phyloP scores from a whole-genome alignment of 2,329 filamentous ascomycete species.

The Didymellaceae sp. region DNA sequence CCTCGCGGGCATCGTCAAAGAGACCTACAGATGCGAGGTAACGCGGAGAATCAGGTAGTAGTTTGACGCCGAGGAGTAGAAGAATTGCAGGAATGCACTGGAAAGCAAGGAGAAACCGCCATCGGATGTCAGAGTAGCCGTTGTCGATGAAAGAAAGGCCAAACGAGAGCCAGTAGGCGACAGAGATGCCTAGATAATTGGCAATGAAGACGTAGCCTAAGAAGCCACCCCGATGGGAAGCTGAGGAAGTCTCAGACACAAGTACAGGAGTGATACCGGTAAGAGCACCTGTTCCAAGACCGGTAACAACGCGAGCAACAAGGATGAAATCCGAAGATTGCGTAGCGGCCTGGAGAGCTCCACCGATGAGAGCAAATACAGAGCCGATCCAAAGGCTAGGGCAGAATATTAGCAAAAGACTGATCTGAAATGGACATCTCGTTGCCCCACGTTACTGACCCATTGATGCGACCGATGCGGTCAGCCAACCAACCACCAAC shows the following conservation, averaged over 20 bases:
- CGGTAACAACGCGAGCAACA: background rate
- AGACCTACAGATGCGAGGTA: slow-evolving; percentile 57
- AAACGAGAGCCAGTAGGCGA: slow-evolving; percentile 59
- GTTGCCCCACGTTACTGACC: background rate
- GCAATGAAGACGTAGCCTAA: slow-evolving; percentile 75
- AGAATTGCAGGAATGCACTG: slow-evolving; percentile 59
- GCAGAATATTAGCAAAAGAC: background rate
- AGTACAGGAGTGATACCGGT: slow-evolving; percentile 74
- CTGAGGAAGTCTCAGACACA: slow-evolving; percentile 71
- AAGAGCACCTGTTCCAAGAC: slow-evolving; percentile 68
- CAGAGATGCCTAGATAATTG: slow-evolving; percentile 63
- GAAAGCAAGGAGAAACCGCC: slow-evolving; percentile 72
- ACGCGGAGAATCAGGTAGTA: slow-evolving; percentile 48
- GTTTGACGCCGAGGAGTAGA: slow-evolving; percentile 56
- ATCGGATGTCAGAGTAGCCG: slow-evolving; percentile 62
- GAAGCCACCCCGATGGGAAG: slow-evolving; percentile 71
- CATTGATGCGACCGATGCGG: slow-evolving; percentile 21
- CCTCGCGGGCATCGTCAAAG: slow-evolving; percentile 46
- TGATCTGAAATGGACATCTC: background rate
- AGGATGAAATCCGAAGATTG: background rate
- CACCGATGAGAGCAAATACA: background rate
- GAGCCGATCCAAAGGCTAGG: background rate
- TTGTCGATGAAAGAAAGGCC: slow-evolving; percentile 52
- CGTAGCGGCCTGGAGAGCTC: background rate
- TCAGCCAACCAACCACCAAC: slow-evolving; percentile 20